Percentiles rank a stretch among this genome's conserved stretches.
phyloP scores from a whole-genome alignment of 2,329 filamentous ascomycete species.

The Sporothrix pseudoabietina region DNA sequence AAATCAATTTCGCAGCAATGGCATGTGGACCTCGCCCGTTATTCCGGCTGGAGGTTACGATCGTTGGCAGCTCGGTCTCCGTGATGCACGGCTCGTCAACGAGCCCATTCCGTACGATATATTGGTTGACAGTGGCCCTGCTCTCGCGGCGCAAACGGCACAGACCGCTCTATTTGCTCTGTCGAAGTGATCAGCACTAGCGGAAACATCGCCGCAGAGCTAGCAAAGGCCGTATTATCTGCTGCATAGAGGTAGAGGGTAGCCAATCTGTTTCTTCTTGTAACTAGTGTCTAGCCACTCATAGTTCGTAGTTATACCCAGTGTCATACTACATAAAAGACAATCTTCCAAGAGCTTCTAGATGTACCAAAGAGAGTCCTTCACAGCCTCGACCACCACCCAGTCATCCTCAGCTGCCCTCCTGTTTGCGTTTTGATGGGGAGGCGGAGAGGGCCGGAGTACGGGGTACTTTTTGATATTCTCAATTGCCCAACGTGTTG shows the following conservation, averaged over 20 bases:
- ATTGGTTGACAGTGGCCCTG: neutral
- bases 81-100: constrained; percentile 27
- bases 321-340: neutral
- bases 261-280: neutral
- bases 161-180: no score
- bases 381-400: constrained; percentile 9
- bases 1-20: constrained; percentile 29
- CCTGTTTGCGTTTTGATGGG: neutral
- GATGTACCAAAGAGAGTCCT: constrained; percentile 22
- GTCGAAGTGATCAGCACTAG: neutral
- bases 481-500: constrained; percentile 53
- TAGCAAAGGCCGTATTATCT: neutral
- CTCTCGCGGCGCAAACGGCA: neutral
- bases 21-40: constrained; percentile 30
- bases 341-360: neutral
- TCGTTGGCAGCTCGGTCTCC: constrained; percentile 30
- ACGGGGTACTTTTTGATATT: constrained; percentile 53
- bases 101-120: constrained; percentile 22
- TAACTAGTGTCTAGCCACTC: neutral
- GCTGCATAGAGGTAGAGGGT: neutral
- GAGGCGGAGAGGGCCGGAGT: neutral
- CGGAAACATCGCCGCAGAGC: no score
- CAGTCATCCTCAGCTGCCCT: constrained; percentile 8
- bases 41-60: constrained; percentile 26
- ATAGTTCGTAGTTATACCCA: neutral